Evolutionary conservation across 257 asterid genomes (phyloP).

Genomic region (Sherardia arvensis): DNA sequence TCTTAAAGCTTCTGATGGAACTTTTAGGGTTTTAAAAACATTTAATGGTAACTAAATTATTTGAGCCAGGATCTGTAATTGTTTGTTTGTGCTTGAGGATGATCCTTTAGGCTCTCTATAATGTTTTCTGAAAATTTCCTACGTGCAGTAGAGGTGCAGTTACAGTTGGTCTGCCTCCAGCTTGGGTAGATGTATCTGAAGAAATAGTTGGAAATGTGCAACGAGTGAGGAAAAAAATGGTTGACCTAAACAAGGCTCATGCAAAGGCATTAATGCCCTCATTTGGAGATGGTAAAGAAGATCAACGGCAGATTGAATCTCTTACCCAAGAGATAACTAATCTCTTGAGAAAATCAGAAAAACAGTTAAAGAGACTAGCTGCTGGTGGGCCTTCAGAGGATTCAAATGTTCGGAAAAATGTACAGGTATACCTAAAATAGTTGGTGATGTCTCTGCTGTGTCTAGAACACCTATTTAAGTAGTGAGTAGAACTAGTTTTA

Average conservation of each 20-base stretch:
- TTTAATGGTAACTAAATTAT: not conserved
- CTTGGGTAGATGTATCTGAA: slow-evolving; percentile 97
- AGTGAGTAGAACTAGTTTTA: not conserved
- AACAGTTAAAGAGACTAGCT: slow-evolving; percentile 66
- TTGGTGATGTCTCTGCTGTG: not conserved
- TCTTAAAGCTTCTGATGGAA: slow-evolving; percentile 1
- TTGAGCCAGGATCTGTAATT: not conserved
- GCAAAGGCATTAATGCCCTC: slow-evolving; percentile 99
- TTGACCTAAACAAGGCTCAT: slow-evolving; percentile 88
- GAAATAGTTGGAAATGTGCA: slow-evolving; percentile 79
- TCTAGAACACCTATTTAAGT: not conserved
- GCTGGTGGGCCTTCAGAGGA: slow-evolving; percentile 87
- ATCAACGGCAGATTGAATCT: slow-evolving; percentile 77
- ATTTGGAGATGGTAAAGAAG: slow-evolving; percentile 98
- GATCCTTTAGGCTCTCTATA: not conserved
- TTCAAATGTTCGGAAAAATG: slow-evolving; percentile 90
- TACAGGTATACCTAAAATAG: slow-evolving; percentile 60
- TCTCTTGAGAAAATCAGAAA: slow-evolving; percentile 74
- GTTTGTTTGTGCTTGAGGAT: not conserved
- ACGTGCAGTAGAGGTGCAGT: slow-evolving; percentile 62
- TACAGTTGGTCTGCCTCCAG: slow-evolving; percentile 93
- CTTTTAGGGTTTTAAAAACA: not conserved
- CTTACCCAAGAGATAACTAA: slow-evolving; percentile 90
- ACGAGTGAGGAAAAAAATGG: slow-evolving; percentile 65
- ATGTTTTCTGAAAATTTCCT: not conserved